phyloP scores from a whole-genome alignment of 768 basidiomycete species.

The Mycena amicta region DNA sequence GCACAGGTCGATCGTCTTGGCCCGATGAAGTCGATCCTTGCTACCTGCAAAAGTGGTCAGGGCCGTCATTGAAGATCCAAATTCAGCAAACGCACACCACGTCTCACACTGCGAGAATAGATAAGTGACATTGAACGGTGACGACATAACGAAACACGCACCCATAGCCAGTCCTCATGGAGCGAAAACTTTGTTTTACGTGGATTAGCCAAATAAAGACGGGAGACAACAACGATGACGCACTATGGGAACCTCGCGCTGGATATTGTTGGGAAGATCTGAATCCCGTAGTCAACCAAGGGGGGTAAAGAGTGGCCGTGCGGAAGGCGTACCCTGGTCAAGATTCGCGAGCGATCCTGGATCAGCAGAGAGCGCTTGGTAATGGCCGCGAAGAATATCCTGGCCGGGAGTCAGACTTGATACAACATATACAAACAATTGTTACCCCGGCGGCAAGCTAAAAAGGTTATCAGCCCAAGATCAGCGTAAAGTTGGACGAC shows the following conservation, averaged over 20 bases:
- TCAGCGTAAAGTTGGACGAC: slow-evolving; percentile 17
- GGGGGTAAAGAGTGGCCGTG: background rate
- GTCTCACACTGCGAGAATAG: slow-evolving; percentile 79
- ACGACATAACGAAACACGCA: slow-evolving; percentile 34
- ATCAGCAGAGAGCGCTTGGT: slow-evolving; percentile 92
- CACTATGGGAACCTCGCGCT: slow-evolving; percentile 90
- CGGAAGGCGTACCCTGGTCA: slow-evolving; percentile 72
- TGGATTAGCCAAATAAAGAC: slow-evolving; percentile 1
- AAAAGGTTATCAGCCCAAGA: slow-evolving; percentile 5
- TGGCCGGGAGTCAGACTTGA: slow-evolving; percentile 26
- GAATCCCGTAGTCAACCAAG: background rate
- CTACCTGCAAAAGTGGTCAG: slow-evolving; percentile 50
- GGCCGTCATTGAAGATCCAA: background rate
- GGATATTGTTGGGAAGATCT: slow-evolving; percentile 97
- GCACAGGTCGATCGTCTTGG: slow-evolving; percentile 93
- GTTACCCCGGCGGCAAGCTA: slow-evolving; percentile 55
- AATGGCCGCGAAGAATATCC: slow-evolving; percentile 90
- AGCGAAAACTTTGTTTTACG: slow-evolving; percentile 67
- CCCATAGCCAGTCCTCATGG: slow-evolving; percentile 96
- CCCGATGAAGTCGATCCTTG: slow-evolving; percentile 79
- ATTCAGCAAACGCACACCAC: slow-evolving; percentile 70
- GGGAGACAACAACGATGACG: slow-evolving; percentile 32
- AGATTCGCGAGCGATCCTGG: slow-evolving; percentile 92
- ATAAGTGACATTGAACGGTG: background rate
- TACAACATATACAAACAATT: background rate